These are phyloP conservation scores for Ramalina intermedia DNA, from an alignment of 495 filamentous ascomycete species.

Conservation along the genomic window DNA sequence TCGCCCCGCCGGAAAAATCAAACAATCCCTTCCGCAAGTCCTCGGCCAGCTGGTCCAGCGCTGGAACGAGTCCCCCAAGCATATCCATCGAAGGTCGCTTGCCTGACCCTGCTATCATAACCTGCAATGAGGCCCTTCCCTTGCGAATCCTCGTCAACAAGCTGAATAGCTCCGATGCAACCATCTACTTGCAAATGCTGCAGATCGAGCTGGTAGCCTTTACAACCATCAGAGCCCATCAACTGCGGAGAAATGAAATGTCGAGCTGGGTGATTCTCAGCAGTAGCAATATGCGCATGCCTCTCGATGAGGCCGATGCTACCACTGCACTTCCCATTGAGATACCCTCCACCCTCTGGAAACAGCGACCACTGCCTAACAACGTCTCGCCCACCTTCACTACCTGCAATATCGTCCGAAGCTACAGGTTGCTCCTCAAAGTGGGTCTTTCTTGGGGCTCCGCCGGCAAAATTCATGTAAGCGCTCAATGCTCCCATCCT, in stretches of 20 bases:
- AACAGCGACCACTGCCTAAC: conserved; percentile 53
- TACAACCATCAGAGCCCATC: conserved; percentile 64
- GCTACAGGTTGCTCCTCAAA: conserved; percentile 69
- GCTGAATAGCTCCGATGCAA: conserved; percentile 44
- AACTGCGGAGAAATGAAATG: conserved; percentile 47
- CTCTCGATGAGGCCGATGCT: conserved; percentile 29
- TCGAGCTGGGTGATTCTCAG: conserved; percentile 56
- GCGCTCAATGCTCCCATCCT: neutral
- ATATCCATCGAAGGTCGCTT: conserved; percentile 65
- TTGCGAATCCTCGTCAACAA: conserved; percentile 67
- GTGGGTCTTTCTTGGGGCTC: conserved; percentile 54
- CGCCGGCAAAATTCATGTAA: conserved; percentile 36
- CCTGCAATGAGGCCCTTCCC: conserved; percentile 73
- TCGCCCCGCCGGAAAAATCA: conserved; percentile 31
- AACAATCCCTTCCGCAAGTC: conserved; percentile 35
- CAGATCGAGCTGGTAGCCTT: conserved; percentile 69
- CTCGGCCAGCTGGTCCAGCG: conserved; percentile 12
- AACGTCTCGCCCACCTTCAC: conserved; percentile 73
- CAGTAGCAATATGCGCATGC: conserved; percentile 49
- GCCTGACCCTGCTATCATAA: conserved; percentile 77
- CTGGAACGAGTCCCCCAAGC: conserved; percentile 27
- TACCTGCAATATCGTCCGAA: conserved; percentile 74
- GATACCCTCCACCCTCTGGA: conserved; percentile 57
- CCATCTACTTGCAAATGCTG: conserved; percentile 59
- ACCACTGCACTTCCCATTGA: conserved; percentile 53